Evolutionary conservation across 768 basidiomycete genomes (phyloP).

Genomic region (Pleurotus giganteus): DNA sequence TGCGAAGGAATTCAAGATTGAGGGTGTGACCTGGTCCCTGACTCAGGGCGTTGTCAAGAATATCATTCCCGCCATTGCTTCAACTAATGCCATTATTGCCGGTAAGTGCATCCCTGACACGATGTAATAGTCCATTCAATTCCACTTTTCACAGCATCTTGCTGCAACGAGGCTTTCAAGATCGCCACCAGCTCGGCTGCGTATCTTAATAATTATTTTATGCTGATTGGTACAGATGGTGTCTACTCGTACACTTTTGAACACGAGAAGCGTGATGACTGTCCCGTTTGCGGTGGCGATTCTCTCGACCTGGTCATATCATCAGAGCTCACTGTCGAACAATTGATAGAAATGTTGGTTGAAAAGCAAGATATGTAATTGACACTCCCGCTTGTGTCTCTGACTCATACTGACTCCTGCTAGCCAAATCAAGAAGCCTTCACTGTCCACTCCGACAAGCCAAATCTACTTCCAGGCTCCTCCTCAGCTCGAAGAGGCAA

Average conservation of each 20-base stretch:
- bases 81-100: constrained; percentile 97
- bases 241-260: constrained; percentile 98
- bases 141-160: constrained; percentile 62
- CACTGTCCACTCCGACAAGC: constrained; percentile 70
- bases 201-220: constrained; percentile 96
- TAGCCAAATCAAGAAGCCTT: constrained; percentile 97
- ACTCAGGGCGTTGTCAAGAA: constrained; percentile 99
- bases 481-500: constrained; percentile 84
- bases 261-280: constrained; percentile 88
- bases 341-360: constrained; percentile 81
- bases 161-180: constrained; percentile 99
- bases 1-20: constrained; percentile 93
- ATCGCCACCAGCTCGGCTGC: constrained; percentile 95
- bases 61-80: constrained; percentile 98
- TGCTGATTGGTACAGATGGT: constrained; percentile 96
- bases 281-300: constrained; percentile 97
- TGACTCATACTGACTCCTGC: constrained; percentile 12
- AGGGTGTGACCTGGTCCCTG: constrained; percentile 96
- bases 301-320: constrained; percentile 70
- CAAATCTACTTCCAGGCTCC: constrained; percentile 94
- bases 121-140: neutral
- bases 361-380: constrained; percentile 91
- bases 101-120: constrained; percentile 43
- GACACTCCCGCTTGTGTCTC: neutral
- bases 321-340: constrained; percentile 76